These are phyloP conservation scores for Naumovozyma castellii DNA, from an alignment of 805 yeast genomes.

Conservation along the genomic window DNA sequence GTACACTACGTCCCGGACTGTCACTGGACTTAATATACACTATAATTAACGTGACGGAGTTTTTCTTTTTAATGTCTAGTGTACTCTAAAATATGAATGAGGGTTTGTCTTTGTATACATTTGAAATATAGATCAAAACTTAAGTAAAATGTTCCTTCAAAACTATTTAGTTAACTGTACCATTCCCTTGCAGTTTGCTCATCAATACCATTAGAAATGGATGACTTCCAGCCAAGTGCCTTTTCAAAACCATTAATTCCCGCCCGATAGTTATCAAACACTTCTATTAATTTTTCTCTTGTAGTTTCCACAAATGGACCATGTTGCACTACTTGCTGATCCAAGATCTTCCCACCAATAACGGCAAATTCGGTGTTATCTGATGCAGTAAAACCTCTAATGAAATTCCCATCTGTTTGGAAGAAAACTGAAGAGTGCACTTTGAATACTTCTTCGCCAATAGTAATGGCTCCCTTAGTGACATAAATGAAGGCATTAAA, in stretches of 20 bases:
- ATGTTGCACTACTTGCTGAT: constrained; percentile 71
- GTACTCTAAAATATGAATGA: too few species aligned
- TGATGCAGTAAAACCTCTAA: constrained; percentile 42
- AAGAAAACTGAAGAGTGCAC: constrained; percentile 50
- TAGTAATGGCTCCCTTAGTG: constrained; percentile 45
- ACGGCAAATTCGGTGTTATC: constrained; percentile 47
- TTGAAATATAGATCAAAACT: too few species aligned
- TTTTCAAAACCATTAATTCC: constrained; percentile 61
- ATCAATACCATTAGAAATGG: constrained; percentile 29
- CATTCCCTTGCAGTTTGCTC: constrained; percentile 17
- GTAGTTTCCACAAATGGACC: constrained; percentile 85
- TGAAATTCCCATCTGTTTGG: constrained; percentile 54
- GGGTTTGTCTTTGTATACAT: too few species aligned
- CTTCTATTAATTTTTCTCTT: constrained; percentile 53
- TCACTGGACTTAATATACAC: too few species aligned
- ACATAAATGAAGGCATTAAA: constrained; percentile 67
- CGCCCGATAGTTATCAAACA: constrained; percentile 58
- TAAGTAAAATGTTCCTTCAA: too few species aligned
- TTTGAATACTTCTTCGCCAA: constrained; percentile 36
- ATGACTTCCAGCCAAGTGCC: constrained; percentile 47
- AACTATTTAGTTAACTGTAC: background rate
- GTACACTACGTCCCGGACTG: too few species aligned
- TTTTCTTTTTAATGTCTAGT: too few species aligned
- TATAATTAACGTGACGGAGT: too few species aligned
- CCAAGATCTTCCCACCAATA: constrained; percentile 61